Evolutionary conservation across 2,329 filamentous ascomycete genomes (phyloP).

Genomic region (Trichoderma asperellum): DNA sequence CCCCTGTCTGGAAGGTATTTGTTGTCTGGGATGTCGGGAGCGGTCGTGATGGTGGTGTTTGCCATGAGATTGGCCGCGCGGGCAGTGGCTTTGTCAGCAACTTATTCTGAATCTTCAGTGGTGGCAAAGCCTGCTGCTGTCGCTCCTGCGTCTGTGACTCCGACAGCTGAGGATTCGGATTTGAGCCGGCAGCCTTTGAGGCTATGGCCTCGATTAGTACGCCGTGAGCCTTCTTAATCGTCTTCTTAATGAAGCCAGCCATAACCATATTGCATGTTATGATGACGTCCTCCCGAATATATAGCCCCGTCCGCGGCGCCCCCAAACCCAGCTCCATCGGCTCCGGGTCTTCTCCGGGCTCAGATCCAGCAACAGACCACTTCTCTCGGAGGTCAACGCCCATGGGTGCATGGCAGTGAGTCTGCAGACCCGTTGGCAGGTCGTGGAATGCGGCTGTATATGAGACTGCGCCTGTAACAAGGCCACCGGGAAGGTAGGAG

Average conservation of each 20-base stretch:
- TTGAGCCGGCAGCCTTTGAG: conserved; percentile 37
- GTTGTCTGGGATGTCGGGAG: not conserved
- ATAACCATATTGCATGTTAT: conserved; percentile 78
- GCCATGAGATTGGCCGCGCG: conserved; percentile 22
- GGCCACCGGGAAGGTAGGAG: conserved; percentile 70
- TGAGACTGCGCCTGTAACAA: conserved; percentile 67
- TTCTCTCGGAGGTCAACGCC: conserved; percentile 78
- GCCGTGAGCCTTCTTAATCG: conserved; percentile 74
- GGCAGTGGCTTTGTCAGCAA: conserved; percentile 19
- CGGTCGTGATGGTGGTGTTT: not conserved
- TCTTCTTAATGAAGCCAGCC: conserved; percentile 78
- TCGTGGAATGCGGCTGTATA: conserved; percentile 85
- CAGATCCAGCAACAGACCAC: conserved; percentile 74
- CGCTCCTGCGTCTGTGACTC: conserved; percentile 46
- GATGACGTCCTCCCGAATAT: conserved; percentile 83
- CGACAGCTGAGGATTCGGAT: not conserved
- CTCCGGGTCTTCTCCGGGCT: conserved; percentile 70
- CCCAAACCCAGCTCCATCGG: conserved; percentile 68
- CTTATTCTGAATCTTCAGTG: not conserved
- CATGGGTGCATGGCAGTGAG: conserved; percentile 81
- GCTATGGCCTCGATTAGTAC: conserved; percentile 68
- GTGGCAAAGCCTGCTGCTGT: not conserved
- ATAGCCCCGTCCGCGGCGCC: conserved; percentile 70
- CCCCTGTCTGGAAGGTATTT: not conserved
- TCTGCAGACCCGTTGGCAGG: conserved; percentile 72